phyloP scores from a whole-genome alignment of 345 rosid genomes.

The Gossypium thurberi region DNA sequence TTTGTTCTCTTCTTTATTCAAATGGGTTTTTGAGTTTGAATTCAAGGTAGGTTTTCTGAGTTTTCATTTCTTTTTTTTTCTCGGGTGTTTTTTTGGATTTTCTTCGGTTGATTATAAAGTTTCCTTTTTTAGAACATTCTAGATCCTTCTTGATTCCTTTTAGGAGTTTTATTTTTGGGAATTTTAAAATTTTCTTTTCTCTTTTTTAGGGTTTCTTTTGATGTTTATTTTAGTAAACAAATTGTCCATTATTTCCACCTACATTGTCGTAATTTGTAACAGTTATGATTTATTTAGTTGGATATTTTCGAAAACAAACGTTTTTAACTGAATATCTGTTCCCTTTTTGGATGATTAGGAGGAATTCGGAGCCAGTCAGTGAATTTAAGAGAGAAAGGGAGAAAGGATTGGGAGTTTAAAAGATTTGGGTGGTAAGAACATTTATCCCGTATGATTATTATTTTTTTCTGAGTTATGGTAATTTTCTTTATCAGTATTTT shows the following conservation, averaged over 20 bases:
- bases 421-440: conserved; percentile 5
- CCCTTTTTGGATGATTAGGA: not conserved
- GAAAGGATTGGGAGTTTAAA: not conserved
- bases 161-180: not conserved
- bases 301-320: not conserved
- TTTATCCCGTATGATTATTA: not conserved
- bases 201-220: not conserved
- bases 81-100: not conserved
- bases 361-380: not conserved
- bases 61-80: not conserved
- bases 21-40: conserved; percentile 11
- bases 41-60: conserved; percentile 11
- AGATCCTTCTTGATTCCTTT: conserved; percentile 21
- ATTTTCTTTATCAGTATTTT: not conserved
- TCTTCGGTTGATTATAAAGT: conserved; percentile 1
- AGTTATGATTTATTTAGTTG: not conserved
- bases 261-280: not conserved
- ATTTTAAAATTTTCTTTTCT: not conserved
- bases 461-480: no score
- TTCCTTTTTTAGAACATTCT: conserved; percentile 19
- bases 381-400: not conserved
- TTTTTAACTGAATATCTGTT: not conserved
- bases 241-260: not conserved
- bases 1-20: not conserved
- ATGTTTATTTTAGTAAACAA: not conserved